Conservation (phyloP, 768 basidiomycete species). For the Lactarius vividus region DNA sequence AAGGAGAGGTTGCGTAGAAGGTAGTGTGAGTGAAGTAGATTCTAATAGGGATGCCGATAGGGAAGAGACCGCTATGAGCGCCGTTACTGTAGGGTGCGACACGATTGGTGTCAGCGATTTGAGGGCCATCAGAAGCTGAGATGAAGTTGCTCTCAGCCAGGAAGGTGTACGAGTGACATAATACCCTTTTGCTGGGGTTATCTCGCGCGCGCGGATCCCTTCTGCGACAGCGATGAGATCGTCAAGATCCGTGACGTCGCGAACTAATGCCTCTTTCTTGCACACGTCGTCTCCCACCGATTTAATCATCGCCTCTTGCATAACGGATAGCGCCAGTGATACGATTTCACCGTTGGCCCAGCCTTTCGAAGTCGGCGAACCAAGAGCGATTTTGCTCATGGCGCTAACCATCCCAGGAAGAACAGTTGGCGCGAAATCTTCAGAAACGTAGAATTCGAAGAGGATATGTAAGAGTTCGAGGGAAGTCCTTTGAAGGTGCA, state of each 20-base stretch:
- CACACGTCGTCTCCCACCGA: conserved; percentile 71
- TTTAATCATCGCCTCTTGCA: conserved; percentile 52
- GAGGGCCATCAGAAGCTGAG: conserved; percentile 81
- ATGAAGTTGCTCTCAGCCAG: conserved; percentile 80
- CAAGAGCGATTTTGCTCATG: conserved; percentile 70
- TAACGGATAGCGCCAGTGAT: conserved; percentile 52
- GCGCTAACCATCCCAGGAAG: conserved; percentile 82
- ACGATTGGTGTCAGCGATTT: conserved; percentile 70
- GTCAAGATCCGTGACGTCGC: conserved; percentile 55
- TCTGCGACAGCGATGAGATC: conserved; percentile 47
- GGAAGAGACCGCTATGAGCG: conserved; percentile 53
- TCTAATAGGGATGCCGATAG: conserved; percentile 57
- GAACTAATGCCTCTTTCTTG: conserved; percentile 55
- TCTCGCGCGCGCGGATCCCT: conserved; percentile 1
- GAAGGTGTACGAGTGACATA: conserved; percentile 40
- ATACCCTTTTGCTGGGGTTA: conserved; percentile 5
- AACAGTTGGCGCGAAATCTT: conserved; percentile 61
- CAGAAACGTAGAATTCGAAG: conserved; percentile 46
- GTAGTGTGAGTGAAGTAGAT: conserved; percentile 58
- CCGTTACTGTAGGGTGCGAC: conserved; percentile 67
- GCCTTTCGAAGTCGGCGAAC: conserved; percentile 49
- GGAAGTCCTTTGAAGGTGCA: conserved; percentile 61
- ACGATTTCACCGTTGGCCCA: conserved; percentile 76
- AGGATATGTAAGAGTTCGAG: conserved; percentile 57
- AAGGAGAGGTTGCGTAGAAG: conserved; percentile 63